Evolutionary conservation across 305 asterid genomes (phyloP), one percentile per base, ranked within the genome.

Genomic region (Ajuga reptans): DNA sequence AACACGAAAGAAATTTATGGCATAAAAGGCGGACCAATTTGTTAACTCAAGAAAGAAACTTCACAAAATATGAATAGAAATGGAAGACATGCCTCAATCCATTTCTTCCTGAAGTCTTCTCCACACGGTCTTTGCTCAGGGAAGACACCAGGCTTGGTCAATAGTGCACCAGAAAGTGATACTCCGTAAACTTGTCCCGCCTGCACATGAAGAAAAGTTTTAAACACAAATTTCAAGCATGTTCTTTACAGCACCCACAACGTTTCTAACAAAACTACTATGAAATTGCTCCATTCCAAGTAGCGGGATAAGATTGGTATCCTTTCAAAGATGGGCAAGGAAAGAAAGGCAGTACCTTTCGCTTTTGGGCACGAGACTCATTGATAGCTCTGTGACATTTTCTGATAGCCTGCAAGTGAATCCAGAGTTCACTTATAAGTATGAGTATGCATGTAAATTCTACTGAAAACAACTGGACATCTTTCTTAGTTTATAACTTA

Each of bases 131-230:
- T 87, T 85, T 84, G 96, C 56, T 94, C 99, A 16, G 97, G 97
- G 68, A 86, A 89, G 72, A 77, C 66, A 67, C 95, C 86, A 76
- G 91, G 72, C 75, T 89, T 91, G 71, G 83, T 77, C 81, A 94
- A 72, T 21, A 89, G 75, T 14, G 84, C 61, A 77, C 98, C 96
- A 71, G 95, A 86, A 77, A 94, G 96, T 57, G 98, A 91, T 75
- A 91, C 89, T 77, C 96, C 99, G 80, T 91, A 94, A 64, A 94
- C 95, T 80, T 94, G 99, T 34, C 98, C 99, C 5, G 96, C 99
- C 99, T 94, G 89, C 75, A 75, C 41, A 73, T 27, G 53, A 77
- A 46, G 39, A 68, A 60, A 45, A 77, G 52, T 49, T 39, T 47
- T 61, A 66, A 64, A 65, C 51, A 59, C 66, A 50, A 72, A 36